Conservation (phyloP, 2,329 filamentous ascomycete genomes). For the Acrocalymma vagum region DNA sequence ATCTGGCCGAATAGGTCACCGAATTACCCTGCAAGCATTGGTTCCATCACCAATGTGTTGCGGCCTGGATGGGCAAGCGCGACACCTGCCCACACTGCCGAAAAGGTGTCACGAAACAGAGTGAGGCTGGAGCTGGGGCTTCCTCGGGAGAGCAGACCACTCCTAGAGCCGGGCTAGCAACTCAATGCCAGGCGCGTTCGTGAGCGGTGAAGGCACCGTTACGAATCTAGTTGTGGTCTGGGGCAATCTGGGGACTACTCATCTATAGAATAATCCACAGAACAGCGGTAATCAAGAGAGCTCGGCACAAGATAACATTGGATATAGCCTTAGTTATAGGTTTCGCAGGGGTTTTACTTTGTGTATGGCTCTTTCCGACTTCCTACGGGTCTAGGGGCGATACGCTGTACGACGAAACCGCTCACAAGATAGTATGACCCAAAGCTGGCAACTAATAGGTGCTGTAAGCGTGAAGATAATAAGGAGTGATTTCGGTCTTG, state of each 20-base stretch:
- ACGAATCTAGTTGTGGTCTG: constrained; percentile 28
- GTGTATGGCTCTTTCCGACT: no score
- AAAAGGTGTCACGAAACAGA: constrained; percentile 53
- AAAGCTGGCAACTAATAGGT: no score
- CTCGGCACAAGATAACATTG: constrained; percentile 15
- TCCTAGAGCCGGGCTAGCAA: constrained; percentile 3
- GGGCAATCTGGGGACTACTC: constrained; percentile 14
- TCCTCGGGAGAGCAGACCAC: no score
- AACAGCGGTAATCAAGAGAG: constrained; percentile 16
- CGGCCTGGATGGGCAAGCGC: constrained; percentile 84
- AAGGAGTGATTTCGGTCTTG: no score
- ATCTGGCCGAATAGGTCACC: constrained; percentile 74
- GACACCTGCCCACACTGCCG: constrained; percentile 88
- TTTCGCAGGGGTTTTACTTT: constrained; percentile 42
- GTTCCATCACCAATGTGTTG: constrained; percentile 85
- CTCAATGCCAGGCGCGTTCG: constrained; percentile 25
- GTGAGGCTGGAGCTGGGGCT: constrained; percentile 13
- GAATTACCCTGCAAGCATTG: constrained; percentile 87
- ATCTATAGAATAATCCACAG: constrained; percentile 9
- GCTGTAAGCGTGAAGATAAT: no score
- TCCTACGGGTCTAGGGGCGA: no score
- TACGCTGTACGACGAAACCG: no score
- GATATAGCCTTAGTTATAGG: constrained; percentile 33
- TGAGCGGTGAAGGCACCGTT: constrained; percentile 24
- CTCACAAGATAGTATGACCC: no score